Evolutionary conservation across 2,329 filamentous ascomycete genomes (phyloP).

Genomic region (Volutella citrinella): DNA sequence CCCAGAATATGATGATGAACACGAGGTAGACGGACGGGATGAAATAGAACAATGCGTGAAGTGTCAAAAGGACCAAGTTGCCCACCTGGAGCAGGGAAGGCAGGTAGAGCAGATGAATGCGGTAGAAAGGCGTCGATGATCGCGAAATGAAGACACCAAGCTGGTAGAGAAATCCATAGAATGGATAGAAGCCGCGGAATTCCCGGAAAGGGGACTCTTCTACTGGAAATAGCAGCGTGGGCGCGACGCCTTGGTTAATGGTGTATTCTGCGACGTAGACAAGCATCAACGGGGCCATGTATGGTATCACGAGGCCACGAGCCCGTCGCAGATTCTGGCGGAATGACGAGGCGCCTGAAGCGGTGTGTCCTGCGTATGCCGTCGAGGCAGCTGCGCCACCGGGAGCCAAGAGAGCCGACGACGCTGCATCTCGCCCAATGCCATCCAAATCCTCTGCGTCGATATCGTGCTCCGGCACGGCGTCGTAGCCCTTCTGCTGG

Average conservation of each 20-base stretch:
- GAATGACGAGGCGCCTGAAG: constrained; percentile 33
- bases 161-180: constrained; percentile 94
- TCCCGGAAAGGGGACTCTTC: constrained; percentile 71
- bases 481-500: constrained; percentile 50
- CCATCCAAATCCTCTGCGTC: constrained; percentile 36
- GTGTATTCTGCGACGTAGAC: constrained; percentile 97
- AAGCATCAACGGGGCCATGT: constrained; percentile 86
- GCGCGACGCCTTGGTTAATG: constrained; percentile 92
- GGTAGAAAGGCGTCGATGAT: constrained; percentile 83
- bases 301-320: constrained; percentile 67
- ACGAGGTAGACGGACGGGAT: constrained; percentile 84
- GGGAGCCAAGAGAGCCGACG: constrained; percentile 48
- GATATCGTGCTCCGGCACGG: constrained; percentile 42
- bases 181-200: constrained; percentile 87
- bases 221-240: constrained; percentile 85
- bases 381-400: constrained; percentile 38
- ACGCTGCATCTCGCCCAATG: constrained; percentile 36
- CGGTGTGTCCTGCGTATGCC: constrained; percentile 32
- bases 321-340: constrained; percentile 61
- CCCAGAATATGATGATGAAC: constrained; percentile 87
- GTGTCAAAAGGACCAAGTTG: constrained; percentile 70
- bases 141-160: constrained; percentile 92
- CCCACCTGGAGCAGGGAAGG: constrained; percentile 78
- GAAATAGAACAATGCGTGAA: constrained; percentile 77
- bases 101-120: constrained; percentile 76